Conservation (phyloP, 305 asterid genomes). For the Fraxinus floribunda region DNA sequence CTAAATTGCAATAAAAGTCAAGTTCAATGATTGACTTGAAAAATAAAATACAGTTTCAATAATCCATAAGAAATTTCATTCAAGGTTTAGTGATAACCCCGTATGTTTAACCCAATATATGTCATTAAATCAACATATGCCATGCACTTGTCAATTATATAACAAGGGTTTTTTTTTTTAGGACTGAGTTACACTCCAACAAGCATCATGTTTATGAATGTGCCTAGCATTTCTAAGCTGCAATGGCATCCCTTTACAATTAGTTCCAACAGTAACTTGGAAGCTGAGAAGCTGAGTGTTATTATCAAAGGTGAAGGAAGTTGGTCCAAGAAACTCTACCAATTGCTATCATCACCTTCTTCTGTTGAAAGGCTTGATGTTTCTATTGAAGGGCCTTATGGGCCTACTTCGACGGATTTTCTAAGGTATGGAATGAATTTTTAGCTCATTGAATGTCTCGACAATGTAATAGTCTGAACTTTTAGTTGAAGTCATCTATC, state of each 20-base stretch:
- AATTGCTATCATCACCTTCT: conserved; percentile 53
- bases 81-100: too few species aligned
- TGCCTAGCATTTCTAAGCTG: conserved; percentile 69
- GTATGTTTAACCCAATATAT: neutral
- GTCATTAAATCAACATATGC: neutral
- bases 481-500: neutral
- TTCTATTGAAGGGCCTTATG: conserved; percentile 85
- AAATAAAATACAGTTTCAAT: neutral
- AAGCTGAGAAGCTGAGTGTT: conserved; percentile 64
- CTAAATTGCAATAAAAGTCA: neutral
- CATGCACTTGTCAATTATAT: neutral
- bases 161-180: conserved; percentile 9
- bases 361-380: conserved; percentile 48
- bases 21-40: neutral
- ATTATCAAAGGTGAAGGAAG: conserved; percentile 68
- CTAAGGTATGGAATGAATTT: conserved; percentile 36
- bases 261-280: conserved; percentile 64
- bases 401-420: conserved; percentile 66
- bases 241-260: conserved; percentile 95
- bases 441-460: neutral
- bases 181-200: conserved; percentile 68
- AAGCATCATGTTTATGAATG: conserved; percentile 70
- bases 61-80: neutral
- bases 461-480: neutral
- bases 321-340: conserved; percentile 67